Percentiles rank a stretch among this genome's conserved stretches.
Evolutionary conservation across 176 grass and related monocot genomes (phyloP).

Genomic region (Eragrostis curvula): DNA sequence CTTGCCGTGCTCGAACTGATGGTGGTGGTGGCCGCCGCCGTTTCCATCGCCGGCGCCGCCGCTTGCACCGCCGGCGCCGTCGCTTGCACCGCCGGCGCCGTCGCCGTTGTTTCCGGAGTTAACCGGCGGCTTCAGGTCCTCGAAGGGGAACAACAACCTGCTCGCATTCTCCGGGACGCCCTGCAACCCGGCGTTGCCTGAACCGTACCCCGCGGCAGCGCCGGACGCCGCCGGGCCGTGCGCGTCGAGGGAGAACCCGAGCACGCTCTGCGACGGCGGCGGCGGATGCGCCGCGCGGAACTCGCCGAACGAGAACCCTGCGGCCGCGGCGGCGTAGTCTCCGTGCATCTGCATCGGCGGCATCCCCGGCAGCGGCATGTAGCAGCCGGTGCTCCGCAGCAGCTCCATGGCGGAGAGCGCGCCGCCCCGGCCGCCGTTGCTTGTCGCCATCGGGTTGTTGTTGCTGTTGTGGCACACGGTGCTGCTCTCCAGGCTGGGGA

Average conservation of each 20-base stretch:
- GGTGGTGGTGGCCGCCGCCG: slow-evolving; percentile 28
- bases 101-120: slow-evolving; percentile 36
- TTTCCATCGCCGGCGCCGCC: slow-evolving; percentile 39
- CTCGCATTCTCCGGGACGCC: slow-evolving; percentile 55
- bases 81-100: slow-evolving; percentile 16
- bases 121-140: slow-evolving; percentile 71
- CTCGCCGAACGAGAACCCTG: slow-evolving; percentile 68
- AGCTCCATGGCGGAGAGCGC: slow-evolving; percentile 92
- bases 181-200: slow-evolving; percentile 45
- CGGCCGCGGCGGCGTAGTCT: slow-evolving; percentile 58
- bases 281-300: slow-evolving; percentile 50
- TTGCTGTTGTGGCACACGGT: slow-evolving; percentile 44
- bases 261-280: slow-evolving; percentile 38
- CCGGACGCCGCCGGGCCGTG: slow-evolving; percentile 35
- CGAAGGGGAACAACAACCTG: slow-evolving; percentile 80
- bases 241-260: slow-evolving; percentile 70
- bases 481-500: slow-evolving; percentile 80
- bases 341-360: slow-evolving; percentile 59
- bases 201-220: slow-evolving; percentile 38
- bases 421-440: slow-evolving; percentile 31
- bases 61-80: too few relatives aligned
- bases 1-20: slow-evolving; percentile 56
- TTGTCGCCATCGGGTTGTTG: not conserved
- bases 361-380: slow-evolving; percentile 58
- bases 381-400: slow-evolving; percentile 71